These are phyloP conservation scores for Phalaenopsis aphrodite DNA, from an alignment of 106 monocot species.

Conservation along the genomic window DNA sequence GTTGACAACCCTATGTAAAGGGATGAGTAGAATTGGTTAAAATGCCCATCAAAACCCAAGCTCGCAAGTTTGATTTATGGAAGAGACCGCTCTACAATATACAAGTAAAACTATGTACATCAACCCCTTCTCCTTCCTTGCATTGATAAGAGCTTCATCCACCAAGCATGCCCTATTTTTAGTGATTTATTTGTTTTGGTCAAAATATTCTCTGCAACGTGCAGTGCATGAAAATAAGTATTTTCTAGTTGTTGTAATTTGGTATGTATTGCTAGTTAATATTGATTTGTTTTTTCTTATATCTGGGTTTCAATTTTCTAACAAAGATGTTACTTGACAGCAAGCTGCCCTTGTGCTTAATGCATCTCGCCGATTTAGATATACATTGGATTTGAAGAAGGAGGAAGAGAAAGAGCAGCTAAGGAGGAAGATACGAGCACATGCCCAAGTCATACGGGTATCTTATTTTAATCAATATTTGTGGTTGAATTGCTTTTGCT, in stretches of 20 bases:
- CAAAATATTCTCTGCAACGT: background rate
- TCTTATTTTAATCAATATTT: conserved; percentile 7
- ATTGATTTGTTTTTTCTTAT: background rate
- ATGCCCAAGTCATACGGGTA: conserved; percentile 99
- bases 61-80: no score
- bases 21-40: background rate
- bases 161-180: background rate
- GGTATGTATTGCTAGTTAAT: background rate
- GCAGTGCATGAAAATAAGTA: background rate
- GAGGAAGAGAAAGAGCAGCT: conserved; percentile 79
- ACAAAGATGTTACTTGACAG: conserved; percentile 35
- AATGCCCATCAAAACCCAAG: background rate
- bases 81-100: background rate
- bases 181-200: background rate
- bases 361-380: conserved; percentile 94
- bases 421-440: conserved; percentile 76
- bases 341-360: conserved; percentile 93
- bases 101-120: background rate
- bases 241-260: background rate
- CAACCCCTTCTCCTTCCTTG: background rate
- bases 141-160: background rate
- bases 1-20: background rate
- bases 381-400: conserved; percentile 82
- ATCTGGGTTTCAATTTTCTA: background rate
- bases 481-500: background rate